These are phyloP conservation scores for Saturnispora silvae DNA, from an alignment of 805 yeast genomes.

Conservation along the genomic window DNA sequence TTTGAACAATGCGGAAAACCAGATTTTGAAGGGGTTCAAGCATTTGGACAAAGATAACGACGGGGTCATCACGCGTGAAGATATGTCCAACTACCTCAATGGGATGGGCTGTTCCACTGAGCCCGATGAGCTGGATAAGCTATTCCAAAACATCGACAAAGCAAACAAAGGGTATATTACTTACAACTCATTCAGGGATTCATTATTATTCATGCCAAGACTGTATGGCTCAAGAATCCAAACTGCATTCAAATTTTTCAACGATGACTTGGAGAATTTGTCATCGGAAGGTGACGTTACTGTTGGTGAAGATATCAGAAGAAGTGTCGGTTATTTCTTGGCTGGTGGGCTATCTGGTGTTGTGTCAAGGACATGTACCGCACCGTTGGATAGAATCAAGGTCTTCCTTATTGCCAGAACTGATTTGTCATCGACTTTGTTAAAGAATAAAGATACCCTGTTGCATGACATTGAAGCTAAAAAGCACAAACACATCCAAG, in stretches of 20 bases:
- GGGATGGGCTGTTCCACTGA: conserved; percentile 45
- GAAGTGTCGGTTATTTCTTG: conserved; percentile 82
- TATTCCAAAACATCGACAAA: conserved; percentile 47
- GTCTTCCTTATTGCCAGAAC: conserved; percentile 90
- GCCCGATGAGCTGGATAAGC: conserved; percentile 38
- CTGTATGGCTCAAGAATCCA: conserved; percentile 62
- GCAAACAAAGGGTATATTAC: conserved; percentile 59
- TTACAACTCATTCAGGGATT: conserved; percentile 79
- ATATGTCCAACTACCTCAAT: conserved; percentile 55
- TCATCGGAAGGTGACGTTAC: conserved; percentile 92
- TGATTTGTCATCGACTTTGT: conserved; percentile 59
- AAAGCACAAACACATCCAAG: conserved; percentile 33
- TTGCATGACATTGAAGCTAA: conserved; percentile 25
- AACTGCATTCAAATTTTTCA: conserved; percentile 74
- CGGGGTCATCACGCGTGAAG: conserved; percentile 56
- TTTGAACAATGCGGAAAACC: conserved; percentile 56
- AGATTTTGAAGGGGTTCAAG: conserved; percentile 57
- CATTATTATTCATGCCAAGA: conserved; percentile 74
- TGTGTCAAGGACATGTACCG: conserved; percentile 90
- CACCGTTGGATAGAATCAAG: conserved; percentile 92
- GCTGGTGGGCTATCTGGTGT: conserved; percentile 97
- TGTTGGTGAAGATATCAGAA: conserved; percentile 61
- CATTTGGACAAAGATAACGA: conserved; percentile 63
- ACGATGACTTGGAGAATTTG: conserved; percentile 65
- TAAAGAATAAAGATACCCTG: conserved; percentile 41